Percentiles rank a stretch among this genome's conserved stretches.
Conservation (phyloP, 1,139 yeast species). For the Candida sp. region DNA sequence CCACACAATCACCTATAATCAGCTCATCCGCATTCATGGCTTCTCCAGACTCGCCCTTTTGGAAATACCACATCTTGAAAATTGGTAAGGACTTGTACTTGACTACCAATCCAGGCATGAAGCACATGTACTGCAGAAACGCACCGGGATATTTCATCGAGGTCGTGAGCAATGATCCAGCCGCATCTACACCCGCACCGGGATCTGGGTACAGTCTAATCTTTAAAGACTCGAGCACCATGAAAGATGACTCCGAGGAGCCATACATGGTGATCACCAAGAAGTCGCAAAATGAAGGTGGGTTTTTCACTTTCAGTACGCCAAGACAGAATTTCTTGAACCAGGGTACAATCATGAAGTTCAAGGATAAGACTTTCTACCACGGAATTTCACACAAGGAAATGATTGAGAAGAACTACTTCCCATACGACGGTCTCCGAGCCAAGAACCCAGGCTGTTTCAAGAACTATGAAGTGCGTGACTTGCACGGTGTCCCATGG, state of each 20-base stretch:
- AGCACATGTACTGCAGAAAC: conserved; percentile 56
- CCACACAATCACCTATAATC: background rate
- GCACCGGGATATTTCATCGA: conserved; percentile 63
- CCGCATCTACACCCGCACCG: conserved; percentile 9
- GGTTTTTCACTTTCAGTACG: conserved; percentile 32
- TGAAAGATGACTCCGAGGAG: conserved; percentile 22
- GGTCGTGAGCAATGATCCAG: conserved; percentile 24
- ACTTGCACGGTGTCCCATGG: conserved; percentile 35
- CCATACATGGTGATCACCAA: conserved; percentile 36
- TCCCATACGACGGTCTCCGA: conserved; percentile 22
- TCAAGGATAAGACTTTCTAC: conserved; percentile 18
- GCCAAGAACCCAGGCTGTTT: conserved; percentile 14
- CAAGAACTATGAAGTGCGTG: conserved; percentile 36
- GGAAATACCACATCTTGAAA: conserved; percentile 64
- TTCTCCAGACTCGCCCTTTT: conserved; percentile 37
- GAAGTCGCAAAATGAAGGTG: conserved; percentile 29
- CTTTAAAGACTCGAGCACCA: conserved; percentile 34
- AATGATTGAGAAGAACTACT: conserved; percentile 24
- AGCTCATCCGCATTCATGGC: conserved; percentile 2
- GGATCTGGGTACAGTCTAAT: conserved; percentile 32
- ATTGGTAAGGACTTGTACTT: conserved; percentile 55
- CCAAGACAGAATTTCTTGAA: conserved; percentile 12
- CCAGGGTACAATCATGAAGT: conserved; percentile 8
- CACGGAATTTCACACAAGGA: conserved; percentile 34
- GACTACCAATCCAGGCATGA: conserved; percentile 62